These are phyloP conservation scores for Rubroboletus satanas DNA, from an alignment of 768 basidiomycete species.

Conservation along the genomic window DNA sequence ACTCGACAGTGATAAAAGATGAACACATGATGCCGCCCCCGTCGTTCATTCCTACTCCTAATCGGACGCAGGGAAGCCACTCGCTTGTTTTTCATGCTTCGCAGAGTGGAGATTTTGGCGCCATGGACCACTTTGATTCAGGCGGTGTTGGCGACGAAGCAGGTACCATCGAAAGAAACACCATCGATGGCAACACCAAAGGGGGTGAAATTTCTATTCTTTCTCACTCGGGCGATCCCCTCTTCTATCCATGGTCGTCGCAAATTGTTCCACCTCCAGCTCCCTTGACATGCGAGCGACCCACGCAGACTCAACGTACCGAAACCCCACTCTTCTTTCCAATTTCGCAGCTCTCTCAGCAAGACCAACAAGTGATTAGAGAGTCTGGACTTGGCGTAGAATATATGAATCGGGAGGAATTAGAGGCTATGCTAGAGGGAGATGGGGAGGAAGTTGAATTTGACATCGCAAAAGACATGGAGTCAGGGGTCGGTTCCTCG, in stretches of 20 bases:
- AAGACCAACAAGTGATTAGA: constrained; percentile 49
- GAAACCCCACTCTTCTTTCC: constrained; percentile 40
- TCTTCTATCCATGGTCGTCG: constrained; percentile 26
- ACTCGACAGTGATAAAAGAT: constrained; percentile 14
- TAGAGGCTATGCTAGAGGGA: constrained; percentile 43
- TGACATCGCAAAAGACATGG: constrained; percentile 9
- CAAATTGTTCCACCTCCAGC: constrained; percentile 13
- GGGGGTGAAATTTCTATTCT: background rate
- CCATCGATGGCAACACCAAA: constrained; percentile 5
- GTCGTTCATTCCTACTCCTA: constrained; percentile 15
- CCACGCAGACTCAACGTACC: constrained; percentile 7
- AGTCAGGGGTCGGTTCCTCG: background rate
- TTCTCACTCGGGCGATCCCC: constrained; percentile 13
- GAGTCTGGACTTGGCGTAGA: constrained; percentile 66
- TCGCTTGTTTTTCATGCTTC: constrained; percentile 12
- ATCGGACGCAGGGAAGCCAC: constrained; percentile 10
- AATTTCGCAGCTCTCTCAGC: constrained; percentile 58
- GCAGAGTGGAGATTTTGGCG: constrained; percentile 18
- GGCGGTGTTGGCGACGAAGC: background rate
- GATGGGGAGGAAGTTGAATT: constrained; percentile 34
- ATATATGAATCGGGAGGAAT: constrained; percentile 58
- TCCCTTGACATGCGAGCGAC: background rate
- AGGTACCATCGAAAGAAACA: background rate
- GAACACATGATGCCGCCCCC: constrained; percentile 42
- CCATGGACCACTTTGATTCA: constrained; percentile 6